Evolutionary conservation across 2,329 filamentous ascomycete genomes (phyloP), one percentile per base, ranked within the genome.

Genomic region (Claviceps sp.): DNA sequence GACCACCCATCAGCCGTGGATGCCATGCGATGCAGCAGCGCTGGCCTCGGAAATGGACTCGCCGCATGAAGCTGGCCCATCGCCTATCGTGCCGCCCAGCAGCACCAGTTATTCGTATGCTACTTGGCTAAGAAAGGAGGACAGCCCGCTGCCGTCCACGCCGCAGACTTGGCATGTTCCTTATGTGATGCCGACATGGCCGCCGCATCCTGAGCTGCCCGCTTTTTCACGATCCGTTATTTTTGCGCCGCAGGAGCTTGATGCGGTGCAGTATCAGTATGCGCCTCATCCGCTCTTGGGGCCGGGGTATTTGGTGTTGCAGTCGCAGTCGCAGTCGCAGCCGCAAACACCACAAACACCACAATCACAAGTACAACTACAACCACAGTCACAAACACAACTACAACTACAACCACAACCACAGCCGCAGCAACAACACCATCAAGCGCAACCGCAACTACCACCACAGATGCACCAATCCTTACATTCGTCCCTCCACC

Each of bases 241-340:
- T 4, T 14, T 50, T 13, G 44, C 48, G 13, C 53, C 53, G 2
- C 26, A 30, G 34, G 53, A 55, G n/a, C 24, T 55, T 19, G 53
- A 55, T 26, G n/a, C 48, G 34, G 40, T 43, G 48, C 51, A 50
- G 14, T 54, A 50, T 30, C 50, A 50, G 26, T 54, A 54, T 45
- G 53, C 42, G 5, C 50, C 53, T 22, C 53, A 55, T 19, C 53
- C 53, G 2, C 30, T 52, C 13, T 13, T 55, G 26, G 53, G 53
- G n/a, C 53, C 53, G 2, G 53, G 53, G n/a, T 55, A 51, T 22
- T 41, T 55, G n/a, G 53, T 52, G 4, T 37, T 55, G 34, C 50
- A 55, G 22, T 50, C 53, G 5, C 48, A 37, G 16, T 38, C 48
- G 6, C 53, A 48, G 30, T 38, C 50, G 30, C 53, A 52, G 40